Conservation (phyloP, 768 basidiomycete genomes). For the Boletus sp. region DNA sequence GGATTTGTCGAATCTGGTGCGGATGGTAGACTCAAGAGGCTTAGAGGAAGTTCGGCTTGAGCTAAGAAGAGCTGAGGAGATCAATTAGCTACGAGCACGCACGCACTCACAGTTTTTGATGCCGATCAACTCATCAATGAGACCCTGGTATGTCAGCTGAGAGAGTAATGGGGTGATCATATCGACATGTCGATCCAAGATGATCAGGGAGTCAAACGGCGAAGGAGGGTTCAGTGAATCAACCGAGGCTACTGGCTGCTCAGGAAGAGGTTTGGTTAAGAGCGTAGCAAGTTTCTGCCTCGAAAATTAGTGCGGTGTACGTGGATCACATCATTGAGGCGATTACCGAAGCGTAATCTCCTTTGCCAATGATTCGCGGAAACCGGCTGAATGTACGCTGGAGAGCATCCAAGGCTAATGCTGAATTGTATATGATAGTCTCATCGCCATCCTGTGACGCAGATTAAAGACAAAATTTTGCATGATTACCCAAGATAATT, state of each 20-base stretch:
- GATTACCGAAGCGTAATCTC: slow-evolving; percentile 77
- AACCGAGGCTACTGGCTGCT: slow-evolving; percentile 38
- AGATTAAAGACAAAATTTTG: background rate
- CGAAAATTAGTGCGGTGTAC: slow-evolving; percentile 11
- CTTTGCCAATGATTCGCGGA: slow-evolving; percentile 91
- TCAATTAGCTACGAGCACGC: background rate
- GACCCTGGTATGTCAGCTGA: slow-evolving; percentile 94
- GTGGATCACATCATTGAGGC: background rate
- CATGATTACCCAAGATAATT: slow-evolving; percentile 2
- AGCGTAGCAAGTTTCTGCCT: slow-evolving; percentile 73
- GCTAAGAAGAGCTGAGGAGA: slow-evolving; percentile 40
- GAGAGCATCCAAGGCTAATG: slow-evolving; percentile 78
- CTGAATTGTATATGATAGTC: slow-evolving; percentile 84
- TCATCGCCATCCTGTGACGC: slow-evolving; percentile 83
- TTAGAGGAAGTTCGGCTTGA: slow-evolving; percentile 77
- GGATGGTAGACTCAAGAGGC: slow-evolving; percentile 59
- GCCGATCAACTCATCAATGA: slow-evolving; percentile 89
- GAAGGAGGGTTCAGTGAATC: slow-evolving; percentile 48
- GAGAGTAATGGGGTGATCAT: slow-evolving; percentile 96
- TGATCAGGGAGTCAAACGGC: slow-evolving; percentile 80
- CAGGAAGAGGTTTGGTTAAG: slow-evolving; percentile 57
- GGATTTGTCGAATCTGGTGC: slow-evolving; percentile 39
- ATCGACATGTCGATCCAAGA: slow-evolving; percentile 88
- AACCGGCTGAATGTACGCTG: slow-evolving; percentile 86
- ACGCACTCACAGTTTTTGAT: slow-evolving; percentile 77